These are phyloP conservation scores for Diaporthe ampelina DNA, from an alignment of 2,329 filamentous ascomycete species.

Conservation along the genomic window DNA sequence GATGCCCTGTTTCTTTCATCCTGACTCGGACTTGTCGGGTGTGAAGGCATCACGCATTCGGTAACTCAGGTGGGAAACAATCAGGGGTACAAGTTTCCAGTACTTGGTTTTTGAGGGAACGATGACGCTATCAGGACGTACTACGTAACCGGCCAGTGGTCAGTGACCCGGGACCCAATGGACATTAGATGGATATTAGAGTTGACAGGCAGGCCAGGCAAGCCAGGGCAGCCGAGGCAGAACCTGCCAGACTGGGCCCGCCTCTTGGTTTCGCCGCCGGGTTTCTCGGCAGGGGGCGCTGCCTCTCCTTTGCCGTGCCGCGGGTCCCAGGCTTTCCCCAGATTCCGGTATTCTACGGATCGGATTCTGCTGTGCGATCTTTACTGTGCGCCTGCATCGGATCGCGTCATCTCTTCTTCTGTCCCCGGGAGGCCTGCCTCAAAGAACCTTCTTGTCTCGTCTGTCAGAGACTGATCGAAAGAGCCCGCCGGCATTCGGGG, in stretches of 20 bases:
- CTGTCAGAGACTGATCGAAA: not conserved
- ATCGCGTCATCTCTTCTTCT: not conserved
- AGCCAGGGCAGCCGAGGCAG: conserved; percentile 7
- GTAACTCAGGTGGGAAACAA: not conserved
- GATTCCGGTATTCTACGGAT: conserved; percentile 28
- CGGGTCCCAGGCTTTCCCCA: conserved; percentile 23
- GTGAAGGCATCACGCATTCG: conserved; percentile 24
- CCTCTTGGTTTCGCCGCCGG: conserved; percentile 23
- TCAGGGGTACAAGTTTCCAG: not conserved
- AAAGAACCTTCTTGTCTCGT: not conserved
- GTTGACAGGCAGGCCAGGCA: not conserved
- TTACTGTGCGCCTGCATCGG: not conserved
- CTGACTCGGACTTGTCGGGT: conserved; percentile 15
- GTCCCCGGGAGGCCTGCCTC: not conserved
- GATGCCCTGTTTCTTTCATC: not conserved
- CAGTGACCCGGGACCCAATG: no score
- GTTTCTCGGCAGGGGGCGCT: conserved; percentile 22
- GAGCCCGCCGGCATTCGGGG: conserved; percentile 16
- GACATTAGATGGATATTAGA: not conserved
- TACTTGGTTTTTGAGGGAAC: not conserved
- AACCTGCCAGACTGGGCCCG: conserved; percentile 2
- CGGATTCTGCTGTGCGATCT: conserved; percentile 27
- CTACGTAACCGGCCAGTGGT: not conserved
- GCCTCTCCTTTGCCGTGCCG: conserved; percentile 18
- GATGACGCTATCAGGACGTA: conserved; percentile 16